Evolutionary conservation across 208 protist genomes (phyloP).

Genomic region (Acanthamoeba polyphaga): DNA sequence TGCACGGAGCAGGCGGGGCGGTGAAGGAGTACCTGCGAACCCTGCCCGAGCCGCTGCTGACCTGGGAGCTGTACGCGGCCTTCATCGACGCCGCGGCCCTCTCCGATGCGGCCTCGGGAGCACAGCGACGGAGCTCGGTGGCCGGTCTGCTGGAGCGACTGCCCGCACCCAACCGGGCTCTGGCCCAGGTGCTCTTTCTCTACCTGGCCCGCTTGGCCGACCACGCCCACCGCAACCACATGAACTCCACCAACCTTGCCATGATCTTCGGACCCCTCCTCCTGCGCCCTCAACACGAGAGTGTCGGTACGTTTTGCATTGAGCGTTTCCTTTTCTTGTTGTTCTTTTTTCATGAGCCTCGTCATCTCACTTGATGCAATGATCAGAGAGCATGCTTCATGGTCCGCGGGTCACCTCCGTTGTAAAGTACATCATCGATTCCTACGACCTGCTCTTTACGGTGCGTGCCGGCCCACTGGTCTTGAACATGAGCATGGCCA

Average conservation of each 20-base stretch:
- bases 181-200: slow-evolving; percentile 10
- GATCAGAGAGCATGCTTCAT: slow-evolving; percentile 21
- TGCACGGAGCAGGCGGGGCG: background rate
- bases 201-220: slow-evolving; percentile 7
- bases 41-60: slow-evolving; percentile 14
- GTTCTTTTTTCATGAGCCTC: background rate
- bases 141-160: background rate
- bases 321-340: background rate
- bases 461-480: background rate
- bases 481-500: too few species aligned
- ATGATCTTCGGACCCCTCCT: slow-evolving; percentile 63
- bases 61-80: slow-evolving; percentile 2
- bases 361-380: background rate
- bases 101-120: background rate
- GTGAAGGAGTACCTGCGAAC: slow-evolving; percentile 1
- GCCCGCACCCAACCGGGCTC: background rate
- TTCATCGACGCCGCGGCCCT: background rate
- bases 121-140: background rate
- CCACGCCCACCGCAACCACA: background rate
- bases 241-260: slow-evolving; percentile 45
- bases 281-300: slow-evolving; percentile 10
- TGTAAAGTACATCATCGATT: slow-evolving; percentile 39
- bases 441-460: slow-evolving; percentile 28
- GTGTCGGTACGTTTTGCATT: background rate
- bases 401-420: background rate